These are phyloP conservation scores for Stereocaulon alpinum DNA, from an alignment of 495 filamentous ascomycete species.

Conservation along the genomic window DNA sequence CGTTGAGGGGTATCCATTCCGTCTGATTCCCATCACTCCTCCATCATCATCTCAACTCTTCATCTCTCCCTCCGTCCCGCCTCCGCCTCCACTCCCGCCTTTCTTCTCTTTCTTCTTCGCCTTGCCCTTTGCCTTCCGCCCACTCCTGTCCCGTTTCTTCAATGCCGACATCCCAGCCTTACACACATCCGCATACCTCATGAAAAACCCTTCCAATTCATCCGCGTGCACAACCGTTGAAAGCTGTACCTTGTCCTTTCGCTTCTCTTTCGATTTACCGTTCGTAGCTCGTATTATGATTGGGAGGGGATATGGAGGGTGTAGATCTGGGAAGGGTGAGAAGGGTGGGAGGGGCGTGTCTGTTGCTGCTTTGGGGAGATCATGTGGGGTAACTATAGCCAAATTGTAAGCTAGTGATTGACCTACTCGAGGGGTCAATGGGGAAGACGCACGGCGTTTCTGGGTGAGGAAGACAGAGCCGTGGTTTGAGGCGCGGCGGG, in stretches of 20 bases:
- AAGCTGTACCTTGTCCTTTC: constrained; percentile 61
- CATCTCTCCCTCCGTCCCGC: constrained; percentile 3
- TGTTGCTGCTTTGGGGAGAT: constrained; percentile 19
- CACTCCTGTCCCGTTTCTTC: constrained; percentile 87
- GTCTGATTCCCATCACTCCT: background rate
- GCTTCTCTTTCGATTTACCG: constrained; percentile 47
- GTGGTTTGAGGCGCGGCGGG: constrained; percentile 54
- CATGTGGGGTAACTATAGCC: constrained; percentile 20
- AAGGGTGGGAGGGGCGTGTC: constrained; percentile 14
- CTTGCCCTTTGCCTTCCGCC: constrained; percentile 60
- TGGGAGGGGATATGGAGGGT: constrained; percentile 48
- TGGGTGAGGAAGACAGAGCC: constrained; percentile 79
- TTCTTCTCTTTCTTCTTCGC: constrained; percentile 61
- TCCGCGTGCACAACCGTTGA: constrained; percentile 71
- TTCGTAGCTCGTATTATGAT: constrained; percentile 80
- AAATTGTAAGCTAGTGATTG: background rate
- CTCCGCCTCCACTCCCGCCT: constrained; percentile 15
- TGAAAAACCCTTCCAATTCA: constrained; percentile 70
- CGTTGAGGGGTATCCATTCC: too few species aligned
- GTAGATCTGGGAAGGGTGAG: constrained; percentile 40
- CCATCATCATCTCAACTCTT: background rate
- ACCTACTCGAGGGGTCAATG: background rate
- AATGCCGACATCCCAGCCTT: constrained; percentile 77
- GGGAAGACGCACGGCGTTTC: constrained; percentile 51
- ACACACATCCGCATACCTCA: constrained; percentile 81